phyloP scores from a whole-genome alignment of 345 rosid genomes.

The Moricandia arvensis region DNA sequence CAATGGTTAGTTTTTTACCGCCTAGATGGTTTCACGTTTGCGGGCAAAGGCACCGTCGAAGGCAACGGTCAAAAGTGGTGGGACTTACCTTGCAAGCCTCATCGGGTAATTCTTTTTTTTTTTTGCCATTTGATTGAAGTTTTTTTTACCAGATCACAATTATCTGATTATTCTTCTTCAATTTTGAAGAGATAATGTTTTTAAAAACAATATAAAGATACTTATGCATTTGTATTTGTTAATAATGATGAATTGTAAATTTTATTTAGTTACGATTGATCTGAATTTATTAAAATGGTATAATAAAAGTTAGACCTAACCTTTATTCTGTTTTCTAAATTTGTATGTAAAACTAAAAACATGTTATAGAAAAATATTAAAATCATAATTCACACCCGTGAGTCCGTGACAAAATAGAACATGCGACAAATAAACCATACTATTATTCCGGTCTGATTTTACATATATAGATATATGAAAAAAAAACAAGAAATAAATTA shows the following conservation, averaged over 20 bases:
- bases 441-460: background rate
- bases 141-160: background rate
- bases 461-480: background rate
- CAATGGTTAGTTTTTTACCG: slow-evolving; percentile 96
- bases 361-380: background rate
- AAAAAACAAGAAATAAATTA: background rate
- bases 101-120: slow-evolving; percentile 52
- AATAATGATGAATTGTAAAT: background rate
- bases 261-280: background rate
- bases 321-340: too few relatives aligned
- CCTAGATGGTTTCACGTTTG: slow-evolving; percentile 58
- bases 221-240: background rate
- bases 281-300: background rate
- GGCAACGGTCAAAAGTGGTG: slow-evolving; percentile 98
- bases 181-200: too few relatives aligned
- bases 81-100: slow-evolving; percentile 99
- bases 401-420: slow-evolving; percentile 3
- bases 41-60: slow-evolving; percentile 82
- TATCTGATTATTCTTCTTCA: background rate
- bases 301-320: too few relatives aligned
- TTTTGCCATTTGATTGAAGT: background rate
- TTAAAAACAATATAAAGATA: too few relatives aligned
- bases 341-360: too few relatives aligned
- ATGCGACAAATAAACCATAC: slow-evolving; percentile 20
- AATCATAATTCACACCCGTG: background rate